Evolutionary conservation across 2,329 filamentous ascomycete genomes (phyloP).

Genomic region (Aspergillus viridinutans): DNA sequence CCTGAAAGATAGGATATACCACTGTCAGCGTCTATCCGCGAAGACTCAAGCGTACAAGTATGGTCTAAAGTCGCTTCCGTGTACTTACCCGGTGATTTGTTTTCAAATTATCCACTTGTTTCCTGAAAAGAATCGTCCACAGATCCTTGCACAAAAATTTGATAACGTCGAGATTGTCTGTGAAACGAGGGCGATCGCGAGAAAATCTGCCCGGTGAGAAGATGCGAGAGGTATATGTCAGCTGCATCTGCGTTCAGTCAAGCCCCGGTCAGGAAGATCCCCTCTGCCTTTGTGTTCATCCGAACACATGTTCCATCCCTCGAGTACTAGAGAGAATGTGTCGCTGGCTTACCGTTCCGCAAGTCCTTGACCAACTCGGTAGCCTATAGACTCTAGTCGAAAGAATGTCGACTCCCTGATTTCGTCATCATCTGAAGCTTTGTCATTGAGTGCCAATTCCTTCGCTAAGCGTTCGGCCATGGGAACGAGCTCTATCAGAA

Average conservation of each 20-base stretch:
- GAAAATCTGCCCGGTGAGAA: conserved; percentile 31
- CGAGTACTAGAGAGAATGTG: background rate
- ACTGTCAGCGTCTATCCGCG: background rate
- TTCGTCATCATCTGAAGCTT: conserved; percentile 57
- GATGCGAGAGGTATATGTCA: background rate
- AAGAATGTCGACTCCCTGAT: conserved; percentile 80
- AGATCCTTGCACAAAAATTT: conserved; percentile 99
- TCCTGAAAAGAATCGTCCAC: conserved; percentile 90
- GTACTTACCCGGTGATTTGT: conserved; percentile 79
- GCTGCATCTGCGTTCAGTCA: background rate
- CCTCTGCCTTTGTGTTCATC: background rate
- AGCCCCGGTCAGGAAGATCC: background rate
- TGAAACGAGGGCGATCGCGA: conserved; percentile 75
- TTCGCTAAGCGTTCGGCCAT: conserved; percentile 82
- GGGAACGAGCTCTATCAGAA: conserved; percentile 94
- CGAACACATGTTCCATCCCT: background rate
- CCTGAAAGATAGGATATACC: conserved; percentile 45
- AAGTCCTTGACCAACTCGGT: conserved; percentile 85
- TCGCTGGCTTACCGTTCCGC: conserved; percentile 66
- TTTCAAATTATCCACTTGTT: conserved; percentile 98
- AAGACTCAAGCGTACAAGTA: background rate
- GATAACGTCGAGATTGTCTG: conserved; percentile 89
- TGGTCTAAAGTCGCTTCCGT: background rate
- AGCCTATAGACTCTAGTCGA: conserved; percentile 77
- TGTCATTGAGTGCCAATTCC: conserved; percentile 50